Evolutionary conservation across 2,329 filamentous ascomycete species (phyloP), one percentile per base, ranked within the genome.

Genomic region (Scedosporium apiospermum): DNA sequence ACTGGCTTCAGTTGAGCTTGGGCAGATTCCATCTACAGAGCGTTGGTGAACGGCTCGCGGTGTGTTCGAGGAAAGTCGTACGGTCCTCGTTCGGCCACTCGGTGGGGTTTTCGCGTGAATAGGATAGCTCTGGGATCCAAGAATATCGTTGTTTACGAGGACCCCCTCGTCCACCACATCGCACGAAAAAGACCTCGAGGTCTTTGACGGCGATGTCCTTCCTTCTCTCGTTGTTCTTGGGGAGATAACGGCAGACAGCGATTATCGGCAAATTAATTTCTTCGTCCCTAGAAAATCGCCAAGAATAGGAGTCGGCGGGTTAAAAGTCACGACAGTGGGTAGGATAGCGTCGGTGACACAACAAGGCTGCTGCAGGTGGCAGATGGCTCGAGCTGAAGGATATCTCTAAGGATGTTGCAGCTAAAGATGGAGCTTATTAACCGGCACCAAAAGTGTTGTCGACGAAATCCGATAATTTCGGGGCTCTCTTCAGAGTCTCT

Each of bases 131-230:
- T 21, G 38, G n/a, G 42, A 34, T 16, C 42, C 41, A n/a, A 16
- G 26, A 65, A 68, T 67, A 46, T 55, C 53, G 38, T 57, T 73
- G 69, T 73, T 75, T 71, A 74, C 71, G 67, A 71, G 68, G 69
- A 74, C 72, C 70, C 71, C 74, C 73, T 72, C 74, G 73, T 74
- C 76, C 70, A 65, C 77, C 75, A 70, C 78, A 79, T 79, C 75
- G 74, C 77, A 76, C 73, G 68, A 70, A 70, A 71, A 65, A 67
- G 68, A 67, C 66, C 67, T 63, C 65, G 60, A 63, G 65, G 66
- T 65, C 66, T 62, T 62, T 46, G 23, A 30, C 60, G 51, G 53
- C 60, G 60, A 57, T 34, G 51, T 21, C 34, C 38, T 59, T 18
- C 34, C 30, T 42, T 59, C 10, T 58, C 26, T 34, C 57, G 44